Base-by-base conservation (phyloP, 306 rosid species). In the Carpinus fangiana region DNA sequence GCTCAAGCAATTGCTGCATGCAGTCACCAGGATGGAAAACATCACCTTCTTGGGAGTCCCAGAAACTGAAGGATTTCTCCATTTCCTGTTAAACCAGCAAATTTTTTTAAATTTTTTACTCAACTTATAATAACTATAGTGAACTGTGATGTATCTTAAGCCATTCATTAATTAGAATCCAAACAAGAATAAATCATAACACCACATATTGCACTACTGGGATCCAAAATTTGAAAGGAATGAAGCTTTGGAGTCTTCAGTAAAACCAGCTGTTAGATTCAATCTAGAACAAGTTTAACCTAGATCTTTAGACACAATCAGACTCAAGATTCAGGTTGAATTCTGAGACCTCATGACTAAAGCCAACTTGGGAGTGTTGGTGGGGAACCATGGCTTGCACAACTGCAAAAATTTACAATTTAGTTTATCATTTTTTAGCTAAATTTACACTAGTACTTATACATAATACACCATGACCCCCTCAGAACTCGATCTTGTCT, bases 1-100 rank as follows among this genome's bases (percentile, higher is more conserved):
- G 90, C 84, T 90, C 96, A 18, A 93, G 93, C 86, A 90, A 79
- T 73, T 87, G 90, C 73, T 89, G 92, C 82, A 89, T 90, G 75
- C 89, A 83, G 38, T 89, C 93, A 56, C 88, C 91, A 26, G 97
- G 87, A 82, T 75, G 89, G 60, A 83, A 16, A 60, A 70, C 0
- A 56, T 78, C 80, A 67, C 82, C 80, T 53, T 79, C 61, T n/a
- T 82, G 64, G 41, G 90, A 80, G 72, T 59, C 79, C 96, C 97
- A 90, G 14, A 75, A 73, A 26, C 73, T 56, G 65, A 89, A 89
- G 53, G 89, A 80, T 71, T 85, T 89, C 53, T 90, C 97, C 77
- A 88, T 92, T 74, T 88, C 93, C 97, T 93, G 83, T 76, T 50
- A 78, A 82, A 67, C 54, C 48, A 73, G 50, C 34, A 61, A 47